phyloP scores from a whole-genome alignment of 228 moss, liverwort and hornwort species.

The Sphagnum magellanicum region DNA sequence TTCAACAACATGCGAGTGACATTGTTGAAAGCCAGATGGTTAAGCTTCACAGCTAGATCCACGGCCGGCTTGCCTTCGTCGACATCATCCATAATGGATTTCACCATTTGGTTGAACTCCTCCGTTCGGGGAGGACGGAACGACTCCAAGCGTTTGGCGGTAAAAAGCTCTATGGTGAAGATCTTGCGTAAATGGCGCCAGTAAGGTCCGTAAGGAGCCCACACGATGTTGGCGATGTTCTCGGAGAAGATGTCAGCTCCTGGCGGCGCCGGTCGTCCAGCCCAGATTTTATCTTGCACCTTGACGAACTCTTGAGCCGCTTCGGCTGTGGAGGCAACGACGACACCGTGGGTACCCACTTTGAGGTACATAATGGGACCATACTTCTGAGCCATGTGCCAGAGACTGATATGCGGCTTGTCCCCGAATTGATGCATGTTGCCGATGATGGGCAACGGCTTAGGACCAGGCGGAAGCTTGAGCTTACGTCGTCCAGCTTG shows the following conservation, averaged over 20 bases:
- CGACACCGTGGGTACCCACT: slow-evolving; percentile 24
- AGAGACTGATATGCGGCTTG: slow-evolving; percentile 21
- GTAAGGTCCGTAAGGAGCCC: slow-evolving; percentile 18
- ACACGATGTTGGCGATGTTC: slow-evolving; percentile 11
- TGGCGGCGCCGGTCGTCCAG: slow-evolving; percentile 21
- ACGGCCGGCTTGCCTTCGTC: slow-evolving; percentile 9
- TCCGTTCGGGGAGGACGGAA: slow-evolving; percentile 26
- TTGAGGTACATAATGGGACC: slow-evolving; percentile 31
- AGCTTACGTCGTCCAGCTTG: no score
- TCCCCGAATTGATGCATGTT: slow-evolving; percentile 28
- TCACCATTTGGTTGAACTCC: slow-evolving; percentile 25
- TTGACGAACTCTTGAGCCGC: slow-evolving; percentile 31
- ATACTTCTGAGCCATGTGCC: slow-evolving; percentile 11
- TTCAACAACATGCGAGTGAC: slow-evolving; percentile 54
- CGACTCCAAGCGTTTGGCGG: slow-evolving; percentile 29
- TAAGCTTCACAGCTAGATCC: slow-evolving; percentile 27
- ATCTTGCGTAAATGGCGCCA: slow-evolving; percentile 52
- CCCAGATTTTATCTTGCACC: slow-evolving; percentile 28
- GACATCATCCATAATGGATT: slow-evolving; percentile 20
- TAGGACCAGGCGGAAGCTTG: slow-evolving; percentile 28
- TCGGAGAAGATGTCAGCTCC: slow-evolving; percentile 10
- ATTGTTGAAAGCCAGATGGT: slow-evolving; percentile 23
- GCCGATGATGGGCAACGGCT: slow-evolving; percentile 36
- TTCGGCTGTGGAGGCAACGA: slow-evolving; percentile 31
- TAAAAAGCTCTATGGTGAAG: slow-evolving; percentile 43